A percentile compares a stretch with the other conserved stretches of the same genome.
Evolutionary conservation across 257 asterid species (phyloP).

Genomic region (Linaria vulgaris): DNA sequence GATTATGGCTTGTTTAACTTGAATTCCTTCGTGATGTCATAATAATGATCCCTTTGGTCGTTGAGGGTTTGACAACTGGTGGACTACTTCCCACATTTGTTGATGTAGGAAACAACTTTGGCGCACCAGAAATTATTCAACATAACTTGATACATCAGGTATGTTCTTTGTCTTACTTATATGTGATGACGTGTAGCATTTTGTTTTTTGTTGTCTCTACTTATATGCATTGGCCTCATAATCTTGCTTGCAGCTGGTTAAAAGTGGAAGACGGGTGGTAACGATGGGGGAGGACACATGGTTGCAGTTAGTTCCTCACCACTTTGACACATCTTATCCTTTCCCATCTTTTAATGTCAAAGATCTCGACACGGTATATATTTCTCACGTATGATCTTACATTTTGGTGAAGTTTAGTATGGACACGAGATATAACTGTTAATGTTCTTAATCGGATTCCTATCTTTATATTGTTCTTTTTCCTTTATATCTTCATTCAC

Average conservation of each 20-base stretch:
- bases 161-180: conserved; percentile 1
- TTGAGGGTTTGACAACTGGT: conserved; percentile 95
- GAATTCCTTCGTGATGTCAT: conserved; percentile 18
- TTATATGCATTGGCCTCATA: conserved; percentile 18
- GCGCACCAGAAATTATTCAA: conserved; percentile 95
- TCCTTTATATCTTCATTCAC: neutral
- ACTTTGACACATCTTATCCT: conserved; percentile 69
- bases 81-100: conserved; percentile 99
- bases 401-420: conserved; percentile 19
- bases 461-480: neutral
- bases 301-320: conserved; percentile 87
- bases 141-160: conserved; percentile 94
- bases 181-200: conserved; percentile 6
- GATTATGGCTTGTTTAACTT: conserved; percentile 1
- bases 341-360: conserved; percentile 95
- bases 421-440: conserved; percentile 14
- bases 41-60: neutral
- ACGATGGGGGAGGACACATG: conserved; percentile 99
- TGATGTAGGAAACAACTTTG: conserved; percentile 95
- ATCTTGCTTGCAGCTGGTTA: conserved; percentile 56
- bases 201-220: neutral
- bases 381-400: conserved; percentile 7
- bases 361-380: conserved; percentile 79
- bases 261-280: conserved; percentile 85
- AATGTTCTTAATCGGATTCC: conserved; percentile 8